Percentiles rank a stretch among this genome's conserved stretches.
These are phyloP conservation scores for Paxillus rubicundulus DNA, from an alignment of 768 basidiomycete genomes.

Conservation along the genomic window DNA sequence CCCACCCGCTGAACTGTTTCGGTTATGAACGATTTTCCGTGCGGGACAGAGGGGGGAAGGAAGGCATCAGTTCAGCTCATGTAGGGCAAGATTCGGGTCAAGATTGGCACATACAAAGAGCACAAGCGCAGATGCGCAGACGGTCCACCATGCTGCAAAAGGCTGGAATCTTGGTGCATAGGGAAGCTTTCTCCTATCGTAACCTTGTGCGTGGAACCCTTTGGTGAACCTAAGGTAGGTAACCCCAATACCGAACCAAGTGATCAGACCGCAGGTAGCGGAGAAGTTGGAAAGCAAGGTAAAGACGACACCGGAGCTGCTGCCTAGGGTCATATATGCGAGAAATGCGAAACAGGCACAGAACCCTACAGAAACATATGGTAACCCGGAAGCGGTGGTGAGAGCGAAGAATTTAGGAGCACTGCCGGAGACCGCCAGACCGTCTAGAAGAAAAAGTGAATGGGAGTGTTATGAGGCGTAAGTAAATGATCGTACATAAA, in stretches of 20 bases:
- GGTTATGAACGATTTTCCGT: too few species aligned
- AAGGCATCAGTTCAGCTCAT: neutral
- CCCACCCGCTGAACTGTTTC: slow-evolving; percentile 39
- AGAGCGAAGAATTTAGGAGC: slow-evolving; percentile 52
- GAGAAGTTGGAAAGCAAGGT: slow-evolving; percentile 38
- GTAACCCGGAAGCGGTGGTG: slow-evolving; percentile 41
- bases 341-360: slow-evolving; percentile 35
- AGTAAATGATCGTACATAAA: slow-evolving; percentile 27
- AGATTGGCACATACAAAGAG: slow-evolving; percentile 33
- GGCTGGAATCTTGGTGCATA: slow-evolving; percentile 43
- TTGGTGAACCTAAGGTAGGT: slow-evolving; percentile 47
- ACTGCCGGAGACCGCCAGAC: slow-evolving; percentile 50
- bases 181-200: slow-evolving; percentile 47
- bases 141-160: slow-evolving; percentile 38
- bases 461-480: neutral
- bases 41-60: neutral
- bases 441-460: slow-evolving; percentile 39
- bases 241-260: slow-evolving; percentile 44
- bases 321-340: slow-evolving; percentile 40
- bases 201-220: slow-evolving; percentile 49
- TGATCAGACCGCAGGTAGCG: slow-evolving; percentile 40
- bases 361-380: slow-evolving; percentile 38
- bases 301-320: slow-evolving; percentile 39
- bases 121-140: slow-evolving; percentile 25
- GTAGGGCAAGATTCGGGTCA: too few species aligned